Base-by-base conservation (phyloP, 2,329 filamentous ascomycete species). In the Cladosporium sp. region DNA sequence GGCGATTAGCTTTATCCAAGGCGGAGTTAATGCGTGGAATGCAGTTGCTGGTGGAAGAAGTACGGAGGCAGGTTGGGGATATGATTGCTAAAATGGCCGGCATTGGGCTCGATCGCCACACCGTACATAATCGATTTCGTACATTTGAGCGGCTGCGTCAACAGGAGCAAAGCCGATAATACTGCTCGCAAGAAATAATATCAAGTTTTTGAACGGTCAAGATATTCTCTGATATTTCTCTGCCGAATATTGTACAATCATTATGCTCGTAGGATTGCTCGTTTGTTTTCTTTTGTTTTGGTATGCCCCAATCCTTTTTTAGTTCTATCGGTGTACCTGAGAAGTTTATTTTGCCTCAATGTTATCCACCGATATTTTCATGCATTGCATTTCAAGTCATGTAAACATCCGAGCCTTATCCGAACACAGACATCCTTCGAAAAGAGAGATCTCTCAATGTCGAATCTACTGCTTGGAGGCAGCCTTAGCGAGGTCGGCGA, bases 401-500 rank as follows among this genome's bases (percentile, higher is more conserved):
- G n/a, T n/a, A 32, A 32, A 32, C 28, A 5, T 32, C 4, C 25
- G 25, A 28, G 25, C 25, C 28, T 10, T 32, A 10, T 32, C 28
- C 9, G 8, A 32, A 10, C 28, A 32, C 4, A 10, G 28, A 10
- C 28, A 32, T 2, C 28, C 8, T 9, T 10, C 28, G 28, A 32
- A 32, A 32, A 7, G 8, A 32, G 8, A 9, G 28, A 7, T 7
- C 3, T 32, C 28, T 32, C 28, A 7, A 9, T 32, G 8, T 9
- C 8, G 28, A 37, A 55, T 55, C 40, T 55, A 68, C 56, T 70
- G 65, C 67, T 72, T 70, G 60, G 61, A 56, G 19, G 69, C 68
- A 48, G 65, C 71, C 67, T 73, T 74, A 58, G 82, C 84, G 37
- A 89, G 78, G 66, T 88, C 86, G 49, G 83, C 82, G 36, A 90